Evolutionary conservation across 2,329 filamentous ascomycete genomes (phyloP).

Genomic region (Aspergillus fischeri): DNA sequence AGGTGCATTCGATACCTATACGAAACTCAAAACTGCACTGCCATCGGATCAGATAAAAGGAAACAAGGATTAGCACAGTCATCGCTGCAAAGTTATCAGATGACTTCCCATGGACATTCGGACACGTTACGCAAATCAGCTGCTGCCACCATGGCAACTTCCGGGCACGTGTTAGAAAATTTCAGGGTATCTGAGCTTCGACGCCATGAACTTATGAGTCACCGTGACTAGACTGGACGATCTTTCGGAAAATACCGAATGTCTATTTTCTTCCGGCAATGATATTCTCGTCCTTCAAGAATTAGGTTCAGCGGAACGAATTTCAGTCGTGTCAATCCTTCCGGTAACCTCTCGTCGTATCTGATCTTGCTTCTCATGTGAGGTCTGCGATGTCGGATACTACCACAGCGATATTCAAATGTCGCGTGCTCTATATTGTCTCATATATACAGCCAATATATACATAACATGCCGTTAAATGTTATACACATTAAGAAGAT

Average conservation of each 20-base stretch:
- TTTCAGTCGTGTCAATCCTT: neutral
- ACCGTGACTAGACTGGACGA: neutral
- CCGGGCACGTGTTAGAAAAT: neutral
- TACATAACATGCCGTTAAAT: constrained; percentile 6
- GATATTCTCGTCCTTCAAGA: neutral
- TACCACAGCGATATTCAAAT: neutral
- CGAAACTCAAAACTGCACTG: neutral
- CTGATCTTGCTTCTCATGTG: neutral
- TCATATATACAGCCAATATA: constrained; percentile 4
- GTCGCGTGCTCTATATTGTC: neutral
- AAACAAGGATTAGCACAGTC: neutral
- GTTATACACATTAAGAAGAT: neutral
- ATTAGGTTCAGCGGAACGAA: neutral
- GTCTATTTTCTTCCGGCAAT: neutral
- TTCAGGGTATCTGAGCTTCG: neutral
- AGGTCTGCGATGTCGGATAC: neutral
- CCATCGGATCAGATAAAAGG: neutral
- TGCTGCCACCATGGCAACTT: neutral
- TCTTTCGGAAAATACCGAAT: neutral
- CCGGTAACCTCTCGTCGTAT: neutral
- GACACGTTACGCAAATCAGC: neutral
- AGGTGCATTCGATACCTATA: neutral
- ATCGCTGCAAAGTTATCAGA: neutral
- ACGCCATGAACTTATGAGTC: neutral
- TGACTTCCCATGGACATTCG: neutral